These are phyloP conservation scores for Theileria sp. DNA, from an alignment of 169 alveolate genomes.

Conservation along the genomic window DNA sequence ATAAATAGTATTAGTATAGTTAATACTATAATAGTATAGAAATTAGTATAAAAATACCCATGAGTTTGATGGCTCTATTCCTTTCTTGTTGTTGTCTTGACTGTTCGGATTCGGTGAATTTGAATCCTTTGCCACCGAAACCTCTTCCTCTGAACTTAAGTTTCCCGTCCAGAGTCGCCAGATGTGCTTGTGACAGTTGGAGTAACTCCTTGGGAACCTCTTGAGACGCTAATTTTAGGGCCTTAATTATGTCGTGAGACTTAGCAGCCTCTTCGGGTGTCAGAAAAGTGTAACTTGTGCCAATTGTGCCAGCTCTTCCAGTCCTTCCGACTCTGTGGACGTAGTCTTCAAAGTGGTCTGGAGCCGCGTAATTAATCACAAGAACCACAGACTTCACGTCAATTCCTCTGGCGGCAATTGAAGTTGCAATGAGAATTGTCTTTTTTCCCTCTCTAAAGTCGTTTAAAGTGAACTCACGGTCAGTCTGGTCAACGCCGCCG, in stretches of 20 bases:
- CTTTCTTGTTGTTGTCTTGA: slow-evolving; percentile 84
- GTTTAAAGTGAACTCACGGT: slow-evolving; percentile 91
- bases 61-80: slow-evolving; percentile 81
- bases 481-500: slow-evolving; percentile 98
- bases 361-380: slow-evolving; percentile 96
- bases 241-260: slow-evolving; percentile 92
- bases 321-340: slow-evolving; percentile 99
- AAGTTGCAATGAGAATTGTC: slow-evolving; percentile 94
- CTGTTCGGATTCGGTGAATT: slow-evolving; percentile 88
- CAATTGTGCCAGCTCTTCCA: slow-evolving; percentile 98
- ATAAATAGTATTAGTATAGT: too few relatives aligned
- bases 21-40: not conserved
- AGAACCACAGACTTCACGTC: slow-evolving; percentile 92
- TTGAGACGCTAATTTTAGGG: slow-evolving; percentile 71
- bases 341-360: slow-evolving; percentile 98
- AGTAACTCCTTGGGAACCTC: slow-evolving; percentile 67
- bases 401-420: slow-evolving; percentile 98
- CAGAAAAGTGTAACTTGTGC: slow-evolving; percentile 95
- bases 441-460: slow-evolving; percentile 85
- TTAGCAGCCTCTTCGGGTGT: slow-evolving; percentile 89
- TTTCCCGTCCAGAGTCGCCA: slow-evolving; percentile 82
- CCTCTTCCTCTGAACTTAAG: slow-evolving; percentile 84
- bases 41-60: slow-evolving; percentile 57
- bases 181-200: slow-evolving; percentile 75
- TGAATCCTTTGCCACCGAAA: slow-evolving; percentile 93